phyloP scores from a whole-genome alignment of 148 eudicot genomes.

The Heliosperma pusillum region DNA sequence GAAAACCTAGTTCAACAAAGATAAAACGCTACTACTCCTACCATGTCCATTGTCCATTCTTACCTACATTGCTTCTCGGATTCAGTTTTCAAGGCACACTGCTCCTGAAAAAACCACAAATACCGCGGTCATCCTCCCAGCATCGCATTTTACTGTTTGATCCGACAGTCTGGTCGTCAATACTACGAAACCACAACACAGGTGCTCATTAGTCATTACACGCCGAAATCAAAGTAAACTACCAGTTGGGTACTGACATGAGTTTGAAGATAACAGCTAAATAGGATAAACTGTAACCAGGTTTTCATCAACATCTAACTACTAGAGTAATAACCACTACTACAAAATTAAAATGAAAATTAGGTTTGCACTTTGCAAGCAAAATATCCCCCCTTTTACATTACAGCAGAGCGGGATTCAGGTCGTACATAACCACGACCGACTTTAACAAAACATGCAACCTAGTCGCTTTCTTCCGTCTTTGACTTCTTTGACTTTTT shows the following conservation, averaged over 20 bases:
- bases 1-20: no score
- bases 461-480: conserved; percentile 25
- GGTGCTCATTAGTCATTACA: neutral
- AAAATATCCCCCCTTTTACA: neutral
- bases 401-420: neutral
- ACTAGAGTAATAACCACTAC: neutral
- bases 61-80: no score
- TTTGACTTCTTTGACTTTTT: conserved; percentile 46
- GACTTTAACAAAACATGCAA: neutral
- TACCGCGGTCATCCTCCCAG: neutral
- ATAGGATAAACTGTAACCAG: neutral
- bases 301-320: neutral
- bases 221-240: neutral
- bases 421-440: neutral
- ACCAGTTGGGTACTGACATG: neutral
- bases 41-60: no score
- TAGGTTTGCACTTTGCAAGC: neutral
- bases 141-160: no score
- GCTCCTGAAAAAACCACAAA: neutral
- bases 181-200: neutral
- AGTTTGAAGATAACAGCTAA: neutral
- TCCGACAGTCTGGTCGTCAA: neutral
- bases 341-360: neutral
- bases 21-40: no score
- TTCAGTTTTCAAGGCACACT: no score